Conservation (phyloP, 2,329 filamentous ascomycete genomes). For the Alternaria novae-zelandiae region DNA sequence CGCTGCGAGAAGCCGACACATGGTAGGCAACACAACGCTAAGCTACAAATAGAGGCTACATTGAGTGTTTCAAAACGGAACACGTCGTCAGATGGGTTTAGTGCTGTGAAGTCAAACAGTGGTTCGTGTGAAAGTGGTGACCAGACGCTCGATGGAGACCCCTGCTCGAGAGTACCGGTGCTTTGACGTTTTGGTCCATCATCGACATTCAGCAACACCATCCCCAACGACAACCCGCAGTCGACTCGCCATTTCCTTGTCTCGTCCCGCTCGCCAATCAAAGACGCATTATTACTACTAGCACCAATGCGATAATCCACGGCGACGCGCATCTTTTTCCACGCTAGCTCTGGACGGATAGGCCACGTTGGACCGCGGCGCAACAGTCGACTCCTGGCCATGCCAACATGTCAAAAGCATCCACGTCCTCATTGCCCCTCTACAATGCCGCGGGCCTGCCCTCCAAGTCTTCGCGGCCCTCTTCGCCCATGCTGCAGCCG, state of each 20-base stretch:
- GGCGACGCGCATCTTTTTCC: background rate
- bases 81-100: background rate
- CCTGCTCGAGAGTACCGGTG: constrained; percentile 23
- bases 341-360: constrained; percentile 19
- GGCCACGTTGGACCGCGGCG: constrained; percentile 43
- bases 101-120: background rate
- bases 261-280: background rate
- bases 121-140: constrained; percentile 7
- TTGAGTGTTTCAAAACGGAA: background rate
- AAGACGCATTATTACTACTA: constrained; percentile 5
- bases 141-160: constrained; percentile 17
- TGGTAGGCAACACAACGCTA: background rate
- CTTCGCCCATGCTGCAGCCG: constrained; percentile 40
- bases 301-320: constrained; percentile 34
- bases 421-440: constrained; percentile 64
- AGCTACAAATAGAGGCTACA: background rate
- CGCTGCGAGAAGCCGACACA: background rate
- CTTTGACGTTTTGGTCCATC: constrained; percentile 31
- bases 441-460: constrained; percentile 55
- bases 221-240: constrained; percentile 15
- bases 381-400: constrained; percentile 47
- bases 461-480: constrained; percentile 35
- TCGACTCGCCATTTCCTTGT: constrained; percentile 4
- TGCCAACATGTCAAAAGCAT: constrained; percentile 69
- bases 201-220: constrained; percentile 20